Evolutionary conservation across 148 eudicot genomes (phyloP), one percentile per base, ranked within the genome.

Genomic region (Rhododendron molle): DNA sequence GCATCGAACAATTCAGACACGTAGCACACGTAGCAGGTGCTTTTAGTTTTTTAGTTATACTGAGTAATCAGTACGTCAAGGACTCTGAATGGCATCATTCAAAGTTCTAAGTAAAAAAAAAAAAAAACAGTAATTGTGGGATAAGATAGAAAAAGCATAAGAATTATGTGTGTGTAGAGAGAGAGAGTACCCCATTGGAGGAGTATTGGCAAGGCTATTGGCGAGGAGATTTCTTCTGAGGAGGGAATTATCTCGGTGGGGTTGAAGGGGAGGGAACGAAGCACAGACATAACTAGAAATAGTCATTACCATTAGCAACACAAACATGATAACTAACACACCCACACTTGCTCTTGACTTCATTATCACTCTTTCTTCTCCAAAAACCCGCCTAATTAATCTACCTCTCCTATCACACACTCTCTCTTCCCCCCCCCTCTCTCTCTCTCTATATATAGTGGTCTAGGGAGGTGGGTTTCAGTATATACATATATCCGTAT

Each of bases 181-280:
- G 67, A 82, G 46, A 81, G 38, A 21, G 23, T 72, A 90, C 93
- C 93, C 93, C 93, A 91, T 91, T 1, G 88, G 90, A 84, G 93
- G 93, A 88, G 93, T 91, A 5, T 62, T 50, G 44, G 32, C 93
- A 26, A 91, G 90, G 83, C 89, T 88, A 88, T 91, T 91, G 26
- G 86, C 85, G 3, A 91, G 90, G 50, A 91, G 84, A 87, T 40
- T 74, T 20, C 93, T 86, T 60, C 89, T 85, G 65, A 49, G 12
- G 34, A 12, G 30, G 5, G 3, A 7, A 23, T 21, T 3, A 9
- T 46, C 26, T 21, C 30, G 79, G 79, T 40, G 47, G 79, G 50
- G 11, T 8, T 20, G 56, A 50, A 14, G 56, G 18, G 11, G n/a
- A 26, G 54, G 1, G 32, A 32, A 46, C 5, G 54, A 78, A 46